A percentile compares a stretch with the other conserved stretches of the same genome.
Evolutionary conservation across 1,284 basidiomycete genomes (phyloP).

Genomic region (Cryptococcus wingfieldii): DNA sequence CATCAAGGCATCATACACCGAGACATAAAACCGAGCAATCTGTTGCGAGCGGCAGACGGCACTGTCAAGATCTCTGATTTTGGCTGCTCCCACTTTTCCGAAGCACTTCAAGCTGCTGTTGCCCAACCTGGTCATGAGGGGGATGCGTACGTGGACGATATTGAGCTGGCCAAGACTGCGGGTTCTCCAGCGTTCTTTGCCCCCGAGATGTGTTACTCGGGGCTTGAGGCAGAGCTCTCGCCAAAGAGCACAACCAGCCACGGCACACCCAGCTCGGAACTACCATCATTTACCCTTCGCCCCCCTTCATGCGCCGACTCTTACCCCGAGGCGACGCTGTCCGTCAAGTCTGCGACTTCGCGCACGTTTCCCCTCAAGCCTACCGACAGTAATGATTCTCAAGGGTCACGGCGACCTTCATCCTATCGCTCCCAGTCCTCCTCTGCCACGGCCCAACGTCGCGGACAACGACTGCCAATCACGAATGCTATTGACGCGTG

Average conservation of each 20-base stretch:
- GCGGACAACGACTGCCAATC: constrained; percentile 60
- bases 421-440: constrained; percentile 34
- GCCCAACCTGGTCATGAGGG: constrained; percentile 56
- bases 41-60: constrained; percentile 80
- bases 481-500: constrained; percentile 98
- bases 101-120: constrained; percentile 62
- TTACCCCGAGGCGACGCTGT: neutral
- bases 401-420: constrained; percentile 29
- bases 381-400: constrained; percentile 26
- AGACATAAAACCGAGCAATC: constrained; percentile 98
- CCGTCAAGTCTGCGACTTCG: constrained; percentile 11
- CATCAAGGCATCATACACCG: constrained; percentile 98
- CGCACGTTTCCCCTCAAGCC: constrained; percentile 23
- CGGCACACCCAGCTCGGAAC: constrained; percentile 13
- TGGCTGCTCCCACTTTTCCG: constrained; percentile 92
- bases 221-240: constrained; percentile 26
- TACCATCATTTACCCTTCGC: constrained; percentile 35
- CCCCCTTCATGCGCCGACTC: constrained; percentile 27
- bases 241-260: constrained; percentile 8
- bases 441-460: constrained; percentile 16
- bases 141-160: constrained; percentile 66
- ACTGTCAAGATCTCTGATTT: constrained; percentile 98
- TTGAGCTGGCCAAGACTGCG: constrained; percentile 85
- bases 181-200: constrained; percentile 98
- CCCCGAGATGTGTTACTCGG: constrained; percentile 76